Base-by-base conservation (phyloP, 31 red algal species). In the Asparagopsis taxiformis region DNA sequence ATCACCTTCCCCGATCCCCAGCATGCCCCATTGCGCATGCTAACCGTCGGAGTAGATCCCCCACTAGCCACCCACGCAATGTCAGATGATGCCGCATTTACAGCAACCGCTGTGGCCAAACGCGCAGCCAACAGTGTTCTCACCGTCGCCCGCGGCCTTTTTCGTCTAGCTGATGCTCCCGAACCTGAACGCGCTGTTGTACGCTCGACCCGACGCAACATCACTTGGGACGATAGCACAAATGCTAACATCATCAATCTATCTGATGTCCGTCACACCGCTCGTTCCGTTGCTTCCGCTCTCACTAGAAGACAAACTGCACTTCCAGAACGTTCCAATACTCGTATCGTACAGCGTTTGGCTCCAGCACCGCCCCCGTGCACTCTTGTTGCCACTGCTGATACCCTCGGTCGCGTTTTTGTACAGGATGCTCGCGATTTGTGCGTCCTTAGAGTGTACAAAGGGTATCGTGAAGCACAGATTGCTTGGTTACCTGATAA, bases 401-500 rank as follows among this genome's bases (percentile, higher is more conserved):
- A 88, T 48, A 79, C 72, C 11, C 32, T 88, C 28, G 84, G 84
- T 20, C 73, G 84, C 30, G 58, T 88, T 31, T 77, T 88, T 38
- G 56, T 88, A 21, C 54, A 72, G 19, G 84, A 88, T 77, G 55
- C 73, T 17, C 73, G 74, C 19, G 84, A 88, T 30, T 34, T 88
- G 62, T 77, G 73, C 55, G 84, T 78, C 3, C 35, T 88, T 34
- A 73, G 84, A 9, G 66, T 88, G 73, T 30, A 79, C 3, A 88
- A 88, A 49, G 84, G 84, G 25, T 88, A 79, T 34, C 61, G 84
- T 38, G 84, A 88, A 41, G 84, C 84, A 7, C 73, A 88, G 25
- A 38, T 88, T 2, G 84, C 84, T 16, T 88, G 84, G 84, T 22
- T 88, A 29, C 36, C 73, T 29, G 49, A 77, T 16, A 65, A 60